A percentile compares a stretch with the other conserved stretches of the same genome.
These are phyloP conservation scores for Phytopythium helicoides DNA, from an alignment of 352 stramenopile species.

Conservation along the genomic window DNA sequence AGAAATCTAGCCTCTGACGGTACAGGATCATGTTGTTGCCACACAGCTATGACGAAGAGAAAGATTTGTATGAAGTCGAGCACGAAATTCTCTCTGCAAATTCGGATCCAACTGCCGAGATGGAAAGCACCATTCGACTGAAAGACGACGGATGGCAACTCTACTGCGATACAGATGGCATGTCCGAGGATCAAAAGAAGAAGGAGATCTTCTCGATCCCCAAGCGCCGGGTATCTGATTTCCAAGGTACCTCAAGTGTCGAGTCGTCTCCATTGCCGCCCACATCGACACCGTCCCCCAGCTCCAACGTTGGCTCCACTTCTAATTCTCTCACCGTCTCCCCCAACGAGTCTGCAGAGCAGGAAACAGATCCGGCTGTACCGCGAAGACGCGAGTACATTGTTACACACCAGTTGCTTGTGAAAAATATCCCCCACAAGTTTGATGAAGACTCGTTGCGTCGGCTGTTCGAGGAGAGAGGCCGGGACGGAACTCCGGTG, in stretches of 20 bases:
- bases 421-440: conserved; percentile 60
- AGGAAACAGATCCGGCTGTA: not conserved
- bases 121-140: conserved; percentile 12
- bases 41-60: conserved; percentile 26
- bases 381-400: conserved; percentile 6
- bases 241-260: conserved; percentile 1
- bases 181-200: conserved; percentile 53
- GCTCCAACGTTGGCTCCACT: not conserved
- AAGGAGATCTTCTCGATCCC: conserved; percentile 80
- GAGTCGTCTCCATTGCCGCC: conserved; percentile 4
- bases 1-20: not conserved
- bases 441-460: conserved; percentile 43
- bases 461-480: conserved; percentile 42
- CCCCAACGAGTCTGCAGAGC: conserved; percentile 1
- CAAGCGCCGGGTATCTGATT: conserved; percentile 24
- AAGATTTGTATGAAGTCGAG: conserved; percentile 56
- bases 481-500: conserved; percentile 9
- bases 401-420: conserved; percentile 60
- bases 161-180: conserved; percentile 48
- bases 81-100: conserved; percentile 3
- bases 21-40: conserved; percentile 1
- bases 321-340: conserved; percentile 5
- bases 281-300: conserved; percentile 1
- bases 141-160: conserved; percentile 65
- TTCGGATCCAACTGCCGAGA: not conserved